Base-by-base conservation (phyloP, 805 yeast genomes). In the Hemisphaericaspora nanyangensis region DNA sequence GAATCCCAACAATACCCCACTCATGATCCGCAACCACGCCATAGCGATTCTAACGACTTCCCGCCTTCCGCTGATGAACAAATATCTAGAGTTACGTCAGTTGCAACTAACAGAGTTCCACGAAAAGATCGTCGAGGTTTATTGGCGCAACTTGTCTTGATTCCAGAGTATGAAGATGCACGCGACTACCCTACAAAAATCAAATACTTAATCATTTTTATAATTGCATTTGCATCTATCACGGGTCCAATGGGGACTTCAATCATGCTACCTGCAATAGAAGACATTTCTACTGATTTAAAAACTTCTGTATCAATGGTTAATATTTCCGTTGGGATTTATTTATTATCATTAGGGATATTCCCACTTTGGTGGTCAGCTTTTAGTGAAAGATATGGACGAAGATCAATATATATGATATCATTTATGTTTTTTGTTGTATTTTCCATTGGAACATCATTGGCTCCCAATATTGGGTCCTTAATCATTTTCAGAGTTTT, bases 171-270 rank as follows among this genome's bases (percentile, higher is more conserved):
- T 50, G 74, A 75, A 33, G 87, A 87, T 51, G 82, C 95, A 1
- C 61, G 88, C 40, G 76, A 75, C 12, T 78, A 82, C 49, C 80
- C 88, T 5, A 41, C 48, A 1, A 42, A 43, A 2, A 52, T 71
- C 39, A 85, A 86, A 51, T 51, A 60, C 35, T 38, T 70, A n/a
- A 66, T 87, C 31, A 84, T 85, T 0, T 63, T 75, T 25, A 64
- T 85, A 12, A 77, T 86, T 35, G 90, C 91, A 0, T 62, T 76
- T 42, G 89, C 90, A 6, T 84, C 90, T 1, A 63, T 83, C 55
- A 74, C 84, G 38, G 95, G 95, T 1, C 95, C 96, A 5, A 84
- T 87, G 93, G 95, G 93, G 10, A 82, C 93, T 1, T 82, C 93
- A 0, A 85, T 87, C 36, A 69, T 87, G 52, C 74, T 84, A 35